Conservation (phyloP, 2,329 filamentous ascomycete genomes). For the Scedosporium minutisporum region DNA sequence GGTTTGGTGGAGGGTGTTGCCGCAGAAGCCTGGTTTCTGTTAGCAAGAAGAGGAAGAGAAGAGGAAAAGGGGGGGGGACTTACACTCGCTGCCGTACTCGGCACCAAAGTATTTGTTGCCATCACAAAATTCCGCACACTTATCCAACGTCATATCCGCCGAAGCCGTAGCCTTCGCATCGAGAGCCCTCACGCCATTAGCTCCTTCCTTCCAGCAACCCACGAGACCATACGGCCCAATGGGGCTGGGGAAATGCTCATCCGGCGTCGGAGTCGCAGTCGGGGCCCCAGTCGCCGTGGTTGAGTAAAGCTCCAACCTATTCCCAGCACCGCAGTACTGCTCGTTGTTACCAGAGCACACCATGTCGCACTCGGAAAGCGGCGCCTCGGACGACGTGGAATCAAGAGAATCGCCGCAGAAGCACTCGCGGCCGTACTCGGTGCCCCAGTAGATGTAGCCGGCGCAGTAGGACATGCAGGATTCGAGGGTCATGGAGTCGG, state of each 20-base stretch:
- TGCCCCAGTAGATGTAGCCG: constrained; percentile 23
- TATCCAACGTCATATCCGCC: constrained; percentile 24
- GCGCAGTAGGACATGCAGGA: constrained; percentile 22
- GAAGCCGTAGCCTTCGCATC: constrained; percentile 13
- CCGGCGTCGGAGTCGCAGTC: constrained; percentile 16
- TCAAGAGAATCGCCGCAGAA: constrained; percentile 37
- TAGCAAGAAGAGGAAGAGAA: constrained; percentile 8
- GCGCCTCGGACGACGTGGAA: constrained; percentile 17
- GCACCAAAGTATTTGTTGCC: constrained; percentile 27
- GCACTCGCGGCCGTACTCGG: constrained; percentile 27
- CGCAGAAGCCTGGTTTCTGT: constrained; percentile 21
- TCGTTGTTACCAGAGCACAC: constrained; percentile 29
- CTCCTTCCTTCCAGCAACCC: constrained; percentile 31
- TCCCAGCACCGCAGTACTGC: constrained; percentile 32
- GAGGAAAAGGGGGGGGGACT: neutral
- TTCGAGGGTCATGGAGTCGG: constrained; percentile 22
- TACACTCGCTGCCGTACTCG: constrained; percentile 13
- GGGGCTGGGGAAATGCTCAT: constrained; percentile 18
- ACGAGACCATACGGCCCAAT: constrained; percentile 25
- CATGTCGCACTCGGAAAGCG: constrained; percentile 26
- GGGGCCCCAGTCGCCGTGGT: constrained; percentile 27
- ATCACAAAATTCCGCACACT: constrained; percentile 28
- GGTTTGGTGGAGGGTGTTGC: constrained; percentile 18
- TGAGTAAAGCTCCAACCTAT: constrained; percentile 33
- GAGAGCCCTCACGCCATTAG: constrained; percentile 23